phyloP scores from a whole-genome alignment of 78 protist genomes.

The Creolimax fragrantissima region DNA sequence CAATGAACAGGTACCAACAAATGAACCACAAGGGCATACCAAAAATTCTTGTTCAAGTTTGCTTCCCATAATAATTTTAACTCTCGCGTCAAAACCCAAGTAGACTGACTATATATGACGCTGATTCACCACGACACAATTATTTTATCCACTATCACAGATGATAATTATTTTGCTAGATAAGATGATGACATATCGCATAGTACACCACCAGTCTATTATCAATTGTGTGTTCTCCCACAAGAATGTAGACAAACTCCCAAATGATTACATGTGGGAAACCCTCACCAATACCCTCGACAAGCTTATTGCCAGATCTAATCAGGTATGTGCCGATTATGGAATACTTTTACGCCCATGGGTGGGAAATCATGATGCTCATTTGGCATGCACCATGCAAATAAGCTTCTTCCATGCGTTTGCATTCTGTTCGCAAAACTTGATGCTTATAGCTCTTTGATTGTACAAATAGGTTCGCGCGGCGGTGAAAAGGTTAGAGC shows the following conservation, averaged over 20 bases:
- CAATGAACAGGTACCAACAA: background rate
- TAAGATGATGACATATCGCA: conserved; percentile 1
- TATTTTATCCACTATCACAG: background rate
- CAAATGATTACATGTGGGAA: conserved; percentile 2
- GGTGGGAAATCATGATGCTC: too few species aligned
- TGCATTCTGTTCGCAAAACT: background rate
- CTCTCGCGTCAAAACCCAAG: too few species aligned
- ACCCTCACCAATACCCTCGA: background rate
- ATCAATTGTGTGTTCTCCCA: conserved; percentile 10
- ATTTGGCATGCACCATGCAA: too few species aligned
- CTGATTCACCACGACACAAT: too few species aligned
- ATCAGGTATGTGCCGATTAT: conserved; percentile 9
- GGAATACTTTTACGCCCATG: too few species aligned
- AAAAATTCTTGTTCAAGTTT: too few species aligned
- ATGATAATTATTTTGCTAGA: background rate
- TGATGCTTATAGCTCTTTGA: background rate
- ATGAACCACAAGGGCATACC: too few species aligned
- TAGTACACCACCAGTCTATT: background rate
- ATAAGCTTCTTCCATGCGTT: background rate
- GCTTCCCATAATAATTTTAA: too few species aligned
- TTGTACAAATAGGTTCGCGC: background rate
- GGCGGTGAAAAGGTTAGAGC: background rate
- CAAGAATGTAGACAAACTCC: background rate
- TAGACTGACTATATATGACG: too few species aligned
- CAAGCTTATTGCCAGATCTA: background rate